These are phyloP conservation scores for Helicostylum pulchrum DNA, from an alignment of 192 early-diverging fungal genomes.

Conservation along the genomic window DNA sequence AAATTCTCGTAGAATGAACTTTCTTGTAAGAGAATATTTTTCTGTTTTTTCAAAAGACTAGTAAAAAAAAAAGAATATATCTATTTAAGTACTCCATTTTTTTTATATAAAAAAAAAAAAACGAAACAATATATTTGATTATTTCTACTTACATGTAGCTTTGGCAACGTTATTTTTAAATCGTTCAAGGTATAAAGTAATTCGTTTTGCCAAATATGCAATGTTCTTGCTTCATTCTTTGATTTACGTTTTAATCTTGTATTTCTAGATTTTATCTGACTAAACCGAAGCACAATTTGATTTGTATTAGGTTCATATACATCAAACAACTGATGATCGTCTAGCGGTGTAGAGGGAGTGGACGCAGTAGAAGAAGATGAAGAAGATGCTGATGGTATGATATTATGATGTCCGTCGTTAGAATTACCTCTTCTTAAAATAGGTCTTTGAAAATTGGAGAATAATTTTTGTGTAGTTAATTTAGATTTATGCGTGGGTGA, in stretches of 20 bases:
- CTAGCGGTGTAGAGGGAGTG: not conserved
- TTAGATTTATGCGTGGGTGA: too few relatives aligned
- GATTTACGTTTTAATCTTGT: not conserved
- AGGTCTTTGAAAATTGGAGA: too few relatives aligned
- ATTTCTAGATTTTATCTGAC: conserved; percentile 9
- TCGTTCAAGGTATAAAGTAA: conserved; percentile 3
- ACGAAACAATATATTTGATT: too few relatives aligned
- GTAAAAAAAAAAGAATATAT: too few relatives aligned
- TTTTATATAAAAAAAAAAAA: too few relatives aligned
- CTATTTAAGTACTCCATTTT: too few relatives aligned
- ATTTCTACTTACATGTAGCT: too few relatives aligned
- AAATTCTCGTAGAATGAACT: conserved; percentile 32
- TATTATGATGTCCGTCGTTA: too few relatives aligned
- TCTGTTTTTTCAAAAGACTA: conserved; percentile 12
- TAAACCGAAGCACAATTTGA: not conserved
- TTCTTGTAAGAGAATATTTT: conserved; percentile 10
- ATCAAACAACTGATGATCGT: not conserved
- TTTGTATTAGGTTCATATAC: not conserved
- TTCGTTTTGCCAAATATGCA: conserved; percentile 16
- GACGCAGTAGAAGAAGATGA: not conserved
- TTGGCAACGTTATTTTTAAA: not conserved
- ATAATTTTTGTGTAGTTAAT: too few relatives aligned
- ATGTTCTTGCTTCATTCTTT: conserved; percentile 14
- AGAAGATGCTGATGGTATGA: too few relatives aligned
- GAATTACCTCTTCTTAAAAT: too few relatives aligned